Evolutionary conservation across 1,284 basidiomycete species (phyloP).

Genomic region (Puccinia brachypodii): DNA sequence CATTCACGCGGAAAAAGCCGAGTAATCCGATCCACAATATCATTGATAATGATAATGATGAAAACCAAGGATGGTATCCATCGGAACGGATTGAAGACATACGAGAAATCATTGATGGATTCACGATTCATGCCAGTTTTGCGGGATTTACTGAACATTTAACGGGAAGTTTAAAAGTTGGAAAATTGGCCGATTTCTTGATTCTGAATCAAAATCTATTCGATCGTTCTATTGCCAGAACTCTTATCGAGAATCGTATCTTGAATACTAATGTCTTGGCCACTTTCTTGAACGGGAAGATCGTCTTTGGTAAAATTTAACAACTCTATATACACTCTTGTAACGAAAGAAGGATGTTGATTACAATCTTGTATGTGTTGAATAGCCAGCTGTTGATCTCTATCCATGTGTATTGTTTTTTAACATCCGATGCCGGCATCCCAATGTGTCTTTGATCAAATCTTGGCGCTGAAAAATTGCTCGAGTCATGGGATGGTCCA

Average conservation of each 20-base stretch:
- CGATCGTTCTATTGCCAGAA: slow-evolving; percentile 34
- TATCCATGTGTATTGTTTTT: too few relatives aligned
- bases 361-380: too few relatives aligned
- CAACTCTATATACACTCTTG: too few relatives aligned
- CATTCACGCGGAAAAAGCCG: slow-evolving; percentile 53
- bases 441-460: too few relatives aligned
- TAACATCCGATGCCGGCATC: too few relatives aligned
- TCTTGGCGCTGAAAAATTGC: too few relatives aligned
- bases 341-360: too few relatives aligned
- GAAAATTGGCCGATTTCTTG: slow-evolving; percentile 53
- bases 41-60: slow-evolving; percentile 49
- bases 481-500: too few relatives aligned
- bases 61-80: slow-evolving; percentile 25
- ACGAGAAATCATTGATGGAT: slow-evolving; percentile 52
- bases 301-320: slow-evolving; percentile 9
- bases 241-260: slow-evolving; percentile 15
- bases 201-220: slow-evolving; percentile 54
- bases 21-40: too few relatives aligned
- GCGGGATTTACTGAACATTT: slow-evolving; percentile 53
- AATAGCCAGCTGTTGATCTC: too few relatives aligned
- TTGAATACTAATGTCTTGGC: slow-evolving; percentile 29
- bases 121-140: slow-evolving; percentile 52
- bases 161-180: slow-evolving; percentile 50
- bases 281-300: slow-evolving; percentile 30
- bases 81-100: slow-evolving; percentile 50